These are phyloP conservation scores for Tetrahymena borealis DNA, from an alignment of 73 alveolate species.

Conservation along the genomic window DNA sequence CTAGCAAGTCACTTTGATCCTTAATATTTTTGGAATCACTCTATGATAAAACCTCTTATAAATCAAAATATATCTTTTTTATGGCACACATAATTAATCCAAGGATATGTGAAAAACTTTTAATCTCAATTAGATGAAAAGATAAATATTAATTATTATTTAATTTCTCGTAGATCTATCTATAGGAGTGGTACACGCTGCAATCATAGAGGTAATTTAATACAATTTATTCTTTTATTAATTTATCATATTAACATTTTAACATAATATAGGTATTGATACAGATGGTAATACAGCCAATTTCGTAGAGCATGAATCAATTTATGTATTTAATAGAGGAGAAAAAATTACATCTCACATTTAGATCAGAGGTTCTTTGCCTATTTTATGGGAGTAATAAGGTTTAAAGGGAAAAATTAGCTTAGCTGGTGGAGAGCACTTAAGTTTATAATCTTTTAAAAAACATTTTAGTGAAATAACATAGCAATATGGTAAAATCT, in stretches of 20 bases:
- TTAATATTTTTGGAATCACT: constrained; percentile 16
- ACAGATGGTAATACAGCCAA: constrained; percentile 93
- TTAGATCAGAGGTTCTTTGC: constrained; percentile 88
- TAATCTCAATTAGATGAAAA: background rate
- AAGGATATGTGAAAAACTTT: constrained; percentile 25
- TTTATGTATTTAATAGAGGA: constrained; percentile 50
- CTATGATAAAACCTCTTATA: background rate
- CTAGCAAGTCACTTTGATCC: background rate
- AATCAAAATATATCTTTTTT: background rate
- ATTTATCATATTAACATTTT: background rate
- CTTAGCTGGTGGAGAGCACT: constrained; percentile 61
- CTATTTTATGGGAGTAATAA: constrained; percentile 85
- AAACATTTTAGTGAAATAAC: constrained; percentile 75
- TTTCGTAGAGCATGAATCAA: constrained; percentile 85
- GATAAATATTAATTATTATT: constrained; percentile 38
- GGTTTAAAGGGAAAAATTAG: constrained; percentile 53
- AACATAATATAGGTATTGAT: constrained; percentile 52
- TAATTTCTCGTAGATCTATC: constrained; percentile 82
- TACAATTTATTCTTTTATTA: background rate
- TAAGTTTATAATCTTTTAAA: constrained; percentile 72
- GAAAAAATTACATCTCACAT: constrained; percentile 55
- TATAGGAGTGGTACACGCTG: constrained; percentile 86
- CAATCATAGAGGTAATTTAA: constrained; percentile 64
- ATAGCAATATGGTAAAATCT: constrained; percentile 60
- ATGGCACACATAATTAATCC: constrained; percentile 8